Percentiles rank a stretch among this genome's conserved stretches.
Evolutionary conservation across 352 stramenopile species (phyloP).

Genomic region (Phytophthora uliginosa): DNA sequence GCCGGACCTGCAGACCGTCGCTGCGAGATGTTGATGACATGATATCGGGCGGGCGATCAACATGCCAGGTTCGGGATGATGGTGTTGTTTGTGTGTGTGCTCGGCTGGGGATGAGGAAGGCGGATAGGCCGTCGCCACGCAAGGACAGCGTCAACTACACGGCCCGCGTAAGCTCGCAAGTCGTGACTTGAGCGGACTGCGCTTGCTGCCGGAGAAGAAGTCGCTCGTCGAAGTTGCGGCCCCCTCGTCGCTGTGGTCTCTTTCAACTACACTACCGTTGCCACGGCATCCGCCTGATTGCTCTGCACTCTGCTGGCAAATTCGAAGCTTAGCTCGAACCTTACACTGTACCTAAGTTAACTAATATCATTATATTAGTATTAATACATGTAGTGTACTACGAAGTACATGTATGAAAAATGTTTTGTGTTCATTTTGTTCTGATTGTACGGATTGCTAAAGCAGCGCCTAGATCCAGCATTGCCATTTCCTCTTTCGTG

Average conservation of each 20-base stretch:
- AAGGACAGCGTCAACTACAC: not conserved
- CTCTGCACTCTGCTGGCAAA: not conserved
- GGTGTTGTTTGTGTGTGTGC: not conserved
- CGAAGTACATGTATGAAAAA: too few species aligned
- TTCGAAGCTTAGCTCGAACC: not conserved
- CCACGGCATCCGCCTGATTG: not conserved
- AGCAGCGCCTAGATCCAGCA: not conserved
- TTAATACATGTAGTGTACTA: too few species aligned
- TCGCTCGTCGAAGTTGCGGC: not conserved
- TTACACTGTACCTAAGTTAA: too few species aligned
- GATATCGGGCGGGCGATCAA: conserved; percentile 23
- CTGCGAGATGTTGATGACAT: conserved; percentile 30
- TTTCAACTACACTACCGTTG: not conserved
- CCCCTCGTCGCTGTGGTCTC: not conserved
- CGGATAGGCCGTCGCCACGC: not conserved
- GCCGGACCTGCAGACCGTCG: conserved; percentile 19
- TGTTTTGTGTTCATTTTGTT: too few species aligned
- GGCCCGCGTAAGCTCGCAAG: not conserved
- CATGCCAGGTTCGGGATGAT: conserved; percentile 1
- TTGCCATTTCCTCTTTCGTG: conserved; percentile 1
- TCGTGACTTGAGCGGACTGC: not conserved
- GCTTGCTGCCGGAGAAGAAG: not conserved
- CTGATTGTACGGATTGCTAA: too few species aligned
- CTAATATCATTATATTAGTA: too few species aligned
- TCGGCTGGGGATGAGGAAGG: not conserved